phyloP scores from a whole-genome alignment of 768 basidiomycete species.

The Naganishia vaughanmartiniae region DNA sequence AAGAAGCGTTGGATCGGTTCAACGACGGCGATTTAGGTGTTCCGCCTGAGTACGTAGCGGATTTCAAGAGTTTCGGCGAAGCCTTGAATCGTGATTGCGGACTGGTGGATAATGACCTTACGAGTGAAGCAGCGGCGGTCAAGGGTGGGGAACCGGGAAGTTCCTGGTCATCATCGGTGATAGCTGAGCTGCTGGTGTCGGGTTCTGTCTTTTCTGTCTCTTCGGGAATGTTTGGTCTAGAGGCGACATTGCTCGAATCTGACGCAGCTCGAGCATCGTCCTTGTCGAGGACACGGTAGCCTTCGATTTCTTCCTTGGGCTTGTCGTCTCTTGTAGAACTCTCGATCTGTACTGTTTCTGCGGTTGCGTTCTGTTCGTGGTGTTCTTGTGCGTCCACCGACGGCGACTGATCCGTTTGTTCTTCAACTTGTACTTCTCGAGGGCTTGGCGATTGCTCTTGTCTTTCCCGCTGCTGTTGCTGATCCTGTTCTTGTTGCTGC shows the following conservation, averaged over 20 bases:
- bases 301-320: neutral
- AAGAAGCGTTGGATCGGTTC: conserved; percentile 9
- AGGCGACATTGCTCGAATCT: neutral
- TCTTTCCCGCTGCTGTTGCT: neutral
- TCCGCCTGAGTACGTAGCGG: conserved; percentile 8
- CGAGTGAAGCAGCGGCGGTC: conserved; percentile 8
- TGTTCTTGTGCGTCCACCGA: neutral
- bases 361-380: neutral
- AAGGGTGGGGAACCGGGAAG: neutral
- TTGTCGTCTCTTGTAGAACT: neutral
- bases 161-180: conserved; percentile 8
- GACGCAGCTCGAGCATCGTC: neutral
- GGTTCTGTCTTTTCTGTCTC: neutral
- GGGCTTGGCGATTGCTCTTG: neutral
- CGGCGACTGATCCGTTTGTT: neutral
- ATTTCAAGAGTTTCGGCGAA: conserved; percentile 8
- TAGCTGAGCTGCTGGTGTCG: neutral
- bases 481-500: neutral
- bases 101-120: conserved; percentile 8
- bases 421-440: neutral
- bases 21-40: neutral
- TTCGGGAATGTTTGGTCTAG: too few species aligned
- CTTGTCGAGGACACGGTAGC: neutral
- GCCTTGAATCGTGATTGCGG: neutral
- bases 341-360: neutral